Base-by-base conservation (phyloP, 768 basidiomycete species). In the Mycena indigotica region DNA sequence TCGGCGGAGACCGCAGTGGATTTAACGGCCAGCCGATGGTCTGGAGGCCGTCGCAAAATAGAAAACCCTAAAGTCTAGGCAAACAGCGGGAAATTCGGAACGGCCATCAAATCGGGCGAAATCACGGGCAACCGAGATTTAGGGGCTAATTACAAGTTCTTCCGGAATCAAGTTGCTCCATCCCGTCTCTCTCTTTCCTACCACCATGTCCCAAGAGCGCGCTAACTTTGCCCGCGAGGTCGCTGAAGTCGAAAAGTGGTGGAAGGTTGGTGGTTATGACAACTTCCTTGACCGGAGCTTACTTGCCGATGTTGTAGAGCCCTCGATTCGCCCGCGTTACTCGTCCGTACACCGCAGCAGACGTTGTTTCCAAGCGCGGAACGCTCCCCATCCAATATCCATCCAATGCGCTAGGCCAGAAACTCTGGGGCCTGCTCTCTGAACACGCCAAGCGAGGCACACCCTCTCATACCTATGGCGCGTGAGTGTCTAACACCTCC, bases 391-490 rank as follows among this genome's bases (percentile, higher is more conserved):
- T 95, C 62, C 77, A 84, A 44, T 98, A 98, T 73, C 91, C 96
- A 15, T 94, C 95, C 49, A 83, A 93, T 68, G 66, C 86, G 1
- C 83, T 85, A 69, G 95, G 82, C 62, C 92, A 94, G 82, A 98
- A 98, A 74, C 83, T 97, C 32, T 96, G 84, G 80, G 67, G 71
- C 5, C 70, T 89, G 57, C 83, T 99, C 62, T 79, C 83, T 50
- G 79, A 90, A 61, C 95, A 97, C 70, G 87, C 85, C 52, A 84
- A 82, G 71, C 80, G 79, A 56, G 84, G 88, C 30, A 91, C 91
- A 3, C 89, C 91, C 1, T 95, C 92, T 21, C 93, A 95, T 71
- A 99, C 97, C 60, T 99, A 98, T 69, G 97, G 97, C 77, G 95
- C 95, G 94, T 98, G 71, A 84, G 95, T 89, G 30, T n/a, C 19